Evolutionary conservation across 148 eudicot genomes (phyloP).

Genomic region (Silene conica): DNA sequence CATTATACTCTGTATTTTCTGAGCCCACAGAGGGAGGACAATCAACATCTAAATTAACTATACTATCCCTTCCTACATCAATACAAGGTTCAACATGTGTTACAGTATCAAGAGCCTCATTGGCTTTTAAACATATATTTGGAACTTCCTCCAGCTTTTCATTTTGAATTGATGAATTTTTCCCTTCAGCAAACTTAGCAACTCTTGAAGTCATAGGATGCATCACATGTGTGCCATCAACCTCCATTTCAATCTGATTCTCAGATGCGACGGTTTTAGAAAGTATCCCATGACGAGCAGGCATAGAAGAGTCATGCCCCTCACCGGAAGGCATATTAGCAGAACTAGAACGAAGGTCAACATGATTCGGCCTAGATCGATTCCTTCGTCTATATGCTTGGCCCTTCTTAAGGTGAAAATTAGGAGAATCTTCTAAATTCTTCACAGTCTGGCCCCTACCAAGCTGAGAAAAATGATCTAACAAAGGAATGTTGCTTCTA

Average conservation of each 20-base stretch:
- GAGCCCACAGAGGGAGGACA: constrained; percentile 34
- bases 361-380: constrained; percentile 64
- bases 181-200: constrained; percentile 29
- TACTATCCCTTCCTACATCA: constrained; percentile 28
- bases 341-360: constrained; percentile 59
- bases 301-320: constrained; percentile 37
- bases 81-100: constrained; percentile 29
- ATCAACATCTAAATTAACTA: constrained; percentile 32
- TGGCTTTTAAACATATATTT: constrained; percentile 29
- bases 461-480: constrained; percentile 63
- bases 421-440: constrained; percentile 60
- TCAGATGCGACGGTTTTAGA: constrained; percentile 37
- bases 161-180: constrained; percentile 27
- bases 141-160: constrained; percentile 31
- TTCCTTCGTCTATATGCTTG: constrained; percentile 73
- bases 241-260: constrained; percentile 39
- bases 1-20: constrained; percentile 32
- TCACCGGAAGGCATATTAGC: constrained; percentile 45
- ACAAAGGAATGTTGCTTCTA: constrained; percentile 37
- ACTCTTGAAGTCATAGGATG: constrained; percentile 30
- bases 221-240: constrained; percentile 39
- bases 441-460: constrained; percentile 42
- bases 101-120: constrained; percentile 25
- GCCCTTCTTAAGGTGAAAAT: constrained; percentile 53
- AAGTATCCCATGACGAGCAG: constrained; percentile 41